These are phyloP conservation scores for Infundibulicybe gibba DNA, from an alignment of 768 basidiomycete species.

Conservation along the genomic window DNA sequence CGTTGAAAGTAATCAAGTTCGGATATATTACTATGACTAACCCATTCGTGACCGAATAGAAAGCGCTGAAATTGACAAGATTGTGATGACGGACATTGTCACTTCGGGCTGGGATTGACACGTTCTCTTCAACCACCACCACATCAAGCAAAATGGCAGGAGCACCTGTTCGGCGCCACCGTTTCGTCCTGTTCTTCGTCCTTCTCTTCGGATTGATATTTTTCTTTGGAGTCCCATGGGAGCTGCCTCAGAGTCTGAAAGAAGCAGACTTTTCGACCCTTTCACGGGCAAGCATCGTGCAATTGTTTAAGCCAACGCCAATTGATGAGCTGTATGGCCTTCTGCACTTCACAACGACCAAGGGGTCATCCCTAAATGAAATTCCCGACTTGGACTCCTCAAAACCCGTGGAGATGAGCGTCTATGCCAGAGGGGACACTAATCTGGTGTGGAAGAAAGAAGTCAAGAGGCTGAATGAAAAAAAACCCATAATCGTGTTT, in stretches of 20 bases:
- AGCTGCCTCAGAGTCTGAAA: constrained; percentile 30
- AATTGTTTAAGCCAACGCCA: constrained; percentile 28
- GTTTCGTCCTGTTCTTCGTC: constrained; percentile 36
- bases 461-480: constrained; percentile 34
- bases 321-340: constrained; percentile 69
- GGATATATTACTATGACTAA: background rate
- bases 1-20: background rate
- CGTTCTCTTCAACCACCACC: constrained; percentile 11
- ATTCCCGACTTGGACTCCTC: constrained; percentile 40
- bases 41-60: too few species aligned
- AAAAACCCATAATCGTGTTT: constrained; percentile 71
- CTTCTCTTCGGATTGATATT: constrained; percentile 32
- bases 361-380: constrained; percentile 35
- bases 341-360: constrained; percentile 53
- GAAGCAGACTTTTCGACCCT: constrained; percentile 26
- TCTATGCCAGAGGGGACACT: constrained; percentile 50
- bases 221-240: constrained; percentile 42
- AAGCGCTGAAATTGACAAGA: too few species aligned
- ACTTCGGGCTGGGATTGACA: background rate
- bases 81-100: too few species aligned
- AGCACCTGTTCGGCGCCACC: constrained; percentile 36
- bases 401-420: constrained; percentile 42
- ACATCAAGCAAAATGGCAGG: constrained; percentile 1
- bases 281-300: constrained; percentile 36
- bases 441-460: constrained; percentile 41